A percentile compares a stretch with the other conserved stretches of the same genome.
Evolutionary conservation across 352 stramenopile species (phyloP).

Genomic region (Phytophthora hibernalis): DNA sequence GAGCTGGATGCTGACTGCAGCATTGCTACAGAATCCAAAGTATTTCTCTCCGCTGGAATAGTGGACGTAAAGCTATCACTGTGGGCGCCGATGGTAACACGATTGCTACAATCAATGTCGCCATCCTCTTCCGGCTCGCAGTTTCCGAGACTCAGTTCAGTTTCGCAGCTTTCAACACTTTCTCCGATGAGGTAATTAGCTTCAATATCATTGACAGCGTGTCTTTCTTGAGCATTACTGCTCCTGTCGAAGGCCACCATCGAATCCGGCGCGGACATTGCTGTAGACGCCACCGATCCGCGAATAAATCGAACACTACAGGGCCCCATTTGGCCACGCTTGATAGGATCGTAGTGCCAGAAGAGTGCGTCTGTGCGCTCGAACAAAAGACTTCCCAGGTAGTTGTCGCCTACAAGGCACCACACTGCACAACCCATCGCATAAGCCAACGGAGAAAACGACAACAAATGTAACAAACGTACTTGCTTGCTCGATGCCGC

Average conservation of each 20-base stretch:
- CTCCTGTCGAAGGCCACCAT: conserved; percentile 22
- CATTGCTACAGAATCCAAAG: conserved; percentile 29
- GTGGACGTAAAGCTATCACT: conserved; percentile 23
- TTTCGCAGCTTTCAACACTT: conserved; percentile 18
- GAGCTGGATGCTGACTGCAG: conserved; percentile 27
- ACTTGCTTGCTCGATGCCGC: conserved; percentile 55
- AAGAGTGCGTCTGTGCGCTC: conserved; percentile 49
- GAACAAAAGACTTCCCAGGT: conserved; percentile 46
- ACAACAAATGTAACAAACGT: conserved; percentile 13
- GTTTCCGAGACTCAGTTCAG: conserved; percentile 24
- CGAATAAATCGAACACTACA: conserved; percentile 33
- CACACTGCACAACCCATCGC: conserved; percentile 34
- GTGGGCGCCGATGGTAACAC: conserved; percentile 16
- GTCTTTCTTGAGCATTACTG: conserved; percentile 13
- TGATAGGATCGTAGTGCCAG: conserved; percentile 51
- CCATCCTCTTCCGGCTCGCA: conserved; percentile 12
- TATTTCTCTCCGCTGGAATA: conserved; percentile 14
- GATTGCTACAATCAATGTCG: conserved; percentile 18
- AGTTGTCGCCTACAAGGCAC: conserved; percentile 55
- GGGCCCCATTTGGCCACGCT: conserved; percentile 30
- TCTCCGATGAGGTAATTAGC: conserved; percentile 20
- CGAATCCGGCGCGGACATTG: conserved; percentile 30
- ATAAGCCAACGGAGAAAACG: not conserved
- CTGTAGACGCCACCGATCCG: conserved; percentile 31
- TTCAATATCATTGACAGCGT: conserved; percentile 6